Base-by-base conservation (phyloP, 441 rosid genomes). In the Populus hybrid region DNA sequence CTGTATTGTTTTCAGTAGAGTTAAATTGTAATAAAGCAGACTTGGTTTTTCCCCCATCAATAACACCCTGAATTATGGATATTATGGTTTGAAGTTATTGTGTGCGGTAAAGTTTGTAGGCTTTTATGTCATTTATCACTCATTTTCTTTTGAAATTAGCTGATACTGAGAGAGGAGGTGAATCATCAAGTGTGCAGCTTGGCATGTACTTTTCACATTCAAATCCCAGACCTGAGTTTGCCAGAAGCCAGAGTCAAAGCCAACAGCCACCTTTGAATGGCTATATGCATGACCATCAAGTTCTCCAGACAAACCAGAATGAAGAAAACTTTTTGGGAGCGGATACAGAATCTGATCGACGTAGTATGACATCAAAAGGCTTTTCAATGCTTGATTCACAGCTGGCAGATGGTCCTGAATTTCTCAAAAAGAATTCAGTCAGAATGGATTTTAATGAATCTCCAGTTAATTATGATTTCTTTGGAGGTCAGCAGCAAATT, bases 381-480 rank as follows among this genome's bases (percentile, higher is more conserved):
- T 79, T 89, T 31, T 76, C 93, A 26, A 59, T 76, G 71, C 73
- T 82, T 82, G 88, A 86, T 68, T 76, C 93, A 64, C 90, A 82
- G 16, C 76, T 9, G 9, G 82, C 73, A 40, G 78, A 79, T 81
- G 91, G 78, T 76, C 79, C 93, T 70, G 93, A 92, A 61, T 79
- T 83, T 83, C 89, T 81, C 45, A 85, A 84, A 83, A 84, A 64
- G 84, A 91, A 84, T 81, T 80, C 84, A 50, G 75, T 56, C 70
- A 88, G 87, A 82, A 77, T 72, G 81, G 96, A 89, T 82, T 85
- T 84, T 85, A 82, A 82, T 77, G 98, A 91, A 81, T 83, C 92
- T 83, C 91, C 98, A 8, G 87, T 85, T 74, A 89, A 90, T 89
- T 91, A 76, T 75, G 88, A 92, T 81, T 88, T 90, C 84, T 90